These are phyloP conservation scores for Sporothrix mexicana DNA, from an alignment of 2,329 filamentous ascomycete species.

Conservation along the genomic window DNA sequence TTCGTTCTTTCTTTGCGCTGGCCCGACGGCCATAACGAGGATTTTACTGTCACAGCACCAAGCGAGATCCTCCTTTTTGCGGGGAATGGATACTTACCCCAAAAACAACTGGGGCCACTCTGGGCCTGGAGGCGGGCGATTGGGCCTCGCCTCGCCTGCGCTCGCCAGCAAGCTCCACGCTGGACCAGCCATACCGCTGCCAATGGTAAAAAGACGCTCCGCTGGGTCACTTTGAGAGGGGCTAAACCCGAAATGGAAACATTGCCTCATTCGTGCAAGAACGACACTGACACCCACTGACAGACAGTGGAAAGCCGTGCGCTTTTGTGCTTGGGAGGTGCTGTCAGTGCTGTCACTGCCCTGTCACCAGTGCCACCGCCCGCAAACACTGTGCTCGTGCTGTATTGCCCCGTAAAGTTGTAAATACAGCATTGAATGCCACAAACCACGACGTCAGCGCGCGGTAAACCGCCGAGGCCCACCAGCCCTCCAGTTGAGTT, in stretches of 20 bases:
- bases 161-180: neutral
- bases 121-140: no score
- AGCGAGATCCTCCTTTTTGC: neutral
- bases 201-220: slow-evolving; percentile 5
- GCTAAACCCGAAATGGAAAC: slow-evolving; percentile 30
- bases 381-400: neutral
- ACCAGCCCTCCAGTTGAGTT: neutral
- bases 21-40: slow-evolving; percentile 22
- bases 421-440: neutral
- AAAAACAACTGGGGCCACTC: slow-evolving; percentile 17
- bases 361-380: neutral
- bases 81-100: slow-evolving; percentile 28
- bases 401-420: neutral
- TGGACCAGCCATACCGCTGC: slow-evolving; percentile 26
- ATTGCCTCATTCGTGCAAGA: slow-evolving; percentile 31
- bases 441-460: neutral
- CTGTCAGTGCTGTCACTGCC: neutral
- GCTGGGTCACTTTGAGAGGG: neutral
- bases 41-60: no score
- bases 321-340: neutral
- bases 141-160: no score
- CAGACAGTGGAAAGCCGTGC: neutral
- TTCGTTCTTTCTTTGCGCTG: slow-evolving; percentile 6
- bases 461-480: neutral
- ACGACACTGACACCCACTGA: neutral